Base-by-base conservation (phyloP, 2,329 filamentous ascomycete genomes). In the Ophiosphaerella narmari region DNA sequence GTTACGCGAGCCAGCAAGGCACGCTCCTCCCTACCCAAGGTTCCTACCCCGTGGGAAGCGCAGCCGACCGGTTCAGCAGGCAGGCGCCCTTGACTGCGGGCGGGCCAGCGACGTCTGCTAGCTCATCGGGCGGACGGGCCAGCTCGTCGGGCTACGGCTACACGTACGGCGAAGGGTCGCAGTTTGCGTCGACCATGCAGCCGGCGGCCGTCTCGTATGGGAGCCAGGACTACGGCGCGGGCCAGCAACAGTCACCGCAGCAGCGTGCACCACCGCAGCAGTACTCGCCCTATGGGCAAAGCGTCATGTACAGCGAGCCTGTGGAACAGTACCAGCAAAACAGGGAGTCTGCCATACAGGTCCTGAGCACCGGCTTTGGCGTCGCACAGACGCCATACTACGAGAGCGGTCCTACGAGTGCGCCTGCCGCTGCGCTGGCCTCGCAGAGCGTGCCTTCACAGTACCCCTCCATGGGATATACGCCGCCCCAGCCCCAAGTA, bases 251-350 rank as follows among this genome's bases (percentile, higher is more conserved):
- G 78, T 74, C 74, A 77, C 72, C 78, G 62, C 70, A 88, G 62
- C 70, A 88, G 83, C 78, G 86, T 78, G 50, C 63, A 34, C 57
- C 66, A 50, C 26, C 7, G 26, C 74, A 75, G 55, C 73, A 77
- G 52, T 81, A 80, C 65, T 66, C 75, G 46, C 76, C 77, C 58
- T 86, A 85, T 63, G 79, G 86, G 46, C 77, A 83, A 47, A 83
- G 84, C 57, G 85, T 93, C 78, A 87, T 94, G 82, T 95, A 95
- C 79, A 87, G 86, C 76, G 89, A 93, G 74, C 78, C 85, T 68
- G 84, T 86, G 71, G 82, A 86, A 76, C 87, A 87, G 69, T 95
- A 91, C 77, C 82, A 86, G 78, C 89, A 91, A 70, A 83, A 87
- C 54, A 67, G 68, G 54, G 67, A 70, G 76, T 85, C 88, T 80